Evolutionary conservation across 805 yeast genomes (phyloP), one percentile per base, ranked within the genome.

Genomic region (Candida pseudofarinosa): DNA sequence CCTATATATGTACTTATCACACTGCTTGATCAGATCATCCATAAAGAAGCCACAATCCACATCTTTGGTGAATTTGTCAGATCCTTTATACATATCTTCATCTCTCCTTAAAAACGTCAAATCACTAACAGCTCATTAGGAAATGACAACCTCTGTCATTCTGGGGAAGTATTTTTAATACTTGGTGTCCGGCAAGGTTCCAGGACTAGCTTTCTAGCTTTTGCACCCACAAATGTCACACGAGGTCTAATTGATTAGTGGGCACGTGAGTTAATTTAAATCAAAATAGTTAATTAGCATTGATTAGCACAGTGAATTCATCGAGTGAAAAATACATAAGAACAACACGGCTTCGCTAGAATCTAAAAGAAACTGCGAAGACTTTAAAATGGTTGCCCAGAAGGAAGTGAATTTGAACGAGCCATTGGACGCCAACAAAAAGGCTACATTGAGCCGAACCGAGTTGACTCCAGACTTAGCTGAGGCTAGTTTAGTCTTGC

Each of bases 401-500:
- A 72, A 75, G 36, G 75, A 74, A 19, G 73, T 78, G 16, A 69
- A 74, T 38, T 70, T 80, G 45, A 71, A 71, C 47, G 63, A 70
- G 47, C 88, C 89, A 4, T 60, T 85, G 42, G 76, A 80, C 45
- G 60, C 54, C 0, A 65, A 71, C 30, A 73, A 72, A 0, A 75
- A 79, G 13, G 69, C 88, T 8, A 76, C 76, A 1, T 76, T 85
- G 32, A 65, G 60, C 37, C 66, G 79, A 31, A 53, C 76, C 0
- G 58, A 62, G 2, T 65, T 86, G 39, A 67, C 65, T 4, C 90
- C 90, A 1, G 78, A 75, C 23, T 68, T 71, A 33, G 69, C 83
- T 1, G 76, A 77, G 35, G 85, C 85, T 8, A 77, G 83, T 1
- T 55, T 82, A 42, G 80, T 78, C 44, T 61, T 85, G 45, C 79